Evolutionary conservation across 2,329 filamentous ascomycete genomes (phyloP).

Genomic region (Graphilbum sp.): DNA sequence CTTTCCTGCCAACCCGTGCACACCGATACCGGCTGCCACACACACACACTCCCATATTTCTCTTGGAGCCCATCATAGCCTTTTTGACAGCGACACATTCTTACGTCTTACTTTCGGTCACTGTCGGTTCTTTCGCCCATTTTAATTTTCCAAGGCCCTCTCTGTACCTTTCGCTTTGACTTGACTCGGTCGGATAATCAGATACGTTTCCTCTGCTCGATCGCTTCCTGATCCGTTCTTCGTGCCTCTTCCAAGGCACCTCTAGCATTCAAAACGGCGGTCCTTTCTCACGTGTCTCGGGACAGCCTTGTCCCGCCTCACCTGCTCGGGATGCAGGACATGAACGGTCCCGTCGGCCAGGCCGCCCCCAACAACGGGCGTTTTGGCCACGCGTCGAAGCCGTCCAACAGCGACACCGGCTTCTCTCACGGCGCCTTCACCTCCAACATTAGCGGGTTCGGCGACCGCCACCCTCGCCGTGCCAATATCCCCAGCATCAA

Average conservation of each 20-base stretch:
- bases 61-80: background rate
- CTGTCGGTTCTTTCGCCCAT: too few relatives aligned
- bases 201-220: too few relatives aligned
- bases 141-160: too few relatives aligned
- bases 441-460: slow-evolving; percentile 72
- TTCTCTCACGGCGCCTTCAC: slow-evolving; percentile 89
- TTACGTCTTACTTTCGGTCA: too few relatives aligned
- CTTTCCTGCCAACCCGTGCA: background rate
- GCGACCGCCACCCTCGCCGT: slow-evolving; percentile 70
- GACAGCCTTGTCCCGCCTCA: slow-evolving; percentile 78
- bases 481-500: slow-evolving; percentile 86
- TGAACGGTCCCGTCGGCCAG: slow-evolving; percentile 43
- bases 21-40: background rate
- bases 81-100: background rate
- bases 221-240: slow-evolving; percentile 12
- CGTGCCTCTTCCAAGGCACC: slow-evolving; percentile 38
- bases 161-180: background rate
- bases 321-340: slow-evolving; percentile 82
- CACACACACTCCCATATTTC: too few relatives aligned
- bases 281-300: slow-evolving; percentile 60
- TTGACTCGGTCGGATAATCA: background rate
- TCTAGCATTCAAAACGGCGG: slow-evolving; percentile 61
- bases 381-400: slow-evolving; percentile 63
- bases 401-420: slow-evolving; percentile 68
- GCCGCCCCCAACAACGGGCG: slow-evolving; percentile 41